Base-by-base conservation (phyloP, 257 asterid species). In the Ilex asprella region DNA sequence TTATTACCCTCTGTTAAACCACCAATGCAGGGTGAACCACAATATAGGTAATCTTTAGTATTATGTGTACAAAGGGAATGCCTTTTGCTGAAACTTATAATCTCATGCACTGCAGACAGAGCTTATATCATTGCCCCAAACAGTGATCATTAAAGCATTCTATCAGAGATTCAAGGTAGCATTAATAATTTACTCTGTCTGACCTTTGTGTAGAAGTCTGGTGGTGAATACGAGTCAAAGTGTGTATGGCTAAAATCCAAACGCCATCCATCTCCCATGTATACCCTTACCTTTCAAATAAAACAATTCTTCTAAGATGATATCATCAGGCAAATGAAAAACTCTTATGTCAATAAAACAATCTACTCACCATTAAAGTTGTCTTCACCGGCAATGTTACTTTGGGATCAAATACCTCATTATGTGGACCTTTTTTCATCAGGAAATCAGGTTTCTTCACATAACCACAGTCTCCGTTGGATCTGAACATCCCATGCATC, bases 181-280 rank as follows among this genome's bases (percentile, higher is more conserved):
- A 46, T 2, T 6, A 11, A 46, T 10, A 10, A 53, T 15, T 53
- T 50, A 56, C 6, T 2, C 13, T 15, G 10, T 27, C 83, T 46
- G 56, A 92, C 95, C 96, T 86, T 86, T 21, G 97, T 85, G 49
- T 92, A 92, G 76, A 92, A 92, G 75, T 89, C 99, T 0, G 99
- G 99, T 2, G 99, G 99, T 6, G 97, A 92, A 66, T 78, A 89
- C 32, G 95, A 39, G 70, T 92, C 97, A 47, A 92, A 92, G 65
- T 92, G 96, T 2, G 96, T 92, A 43, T 86, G 97, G 78, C 96
- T 89, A 86, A 92, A 92, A 83, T 92, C 99, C 75, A 86, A 60
- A 59, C 95, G 90, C 99, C 97, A 89, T 21, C 99, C 99, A 10
- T 89, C 97, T 61, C 99, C 96, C 86, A 89, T 76, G 75, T 89